Evolutionary conservation across 148 eudicot species (phyloP).

Genomic region (Diospyros lotus): DNA sequence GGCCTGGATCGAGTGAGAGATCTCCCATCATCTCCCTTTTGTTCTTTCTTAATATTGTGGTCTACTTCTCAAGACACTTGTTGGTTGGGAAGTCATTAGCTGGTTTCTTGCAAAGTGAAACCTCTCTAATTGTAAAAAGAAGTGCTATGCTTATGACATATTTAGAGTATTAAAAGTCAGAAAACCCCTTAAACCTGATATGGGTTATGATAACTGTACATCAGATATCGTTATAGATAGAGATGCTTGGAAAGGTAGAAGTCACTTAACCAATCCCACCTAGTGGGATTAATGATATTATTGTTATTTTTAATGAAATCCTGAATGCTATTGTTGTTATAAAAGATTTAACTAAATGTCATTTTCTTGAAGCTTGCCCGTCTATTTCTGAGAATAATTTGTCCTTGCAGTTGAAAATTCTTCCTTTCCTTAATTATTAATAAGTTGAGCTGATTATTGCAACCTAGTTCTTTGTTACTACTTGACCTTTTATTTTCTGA

Average conservation of each 20-base stretch:
- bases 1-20: slow-evolving; percentile 86
- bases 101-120: not conserved
- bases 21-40: slow-evolving; percentile 7
- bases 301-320: no score
- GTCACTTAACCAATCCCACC: no score
- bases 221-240: no score
- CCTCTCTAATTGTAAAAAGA: not conserved
- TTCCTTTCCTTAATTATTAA: not conserved
- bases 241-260: no score
- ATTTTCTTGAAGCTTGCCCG: no score
- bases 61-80: not conserved
- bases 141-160: not conserved
- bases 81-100: not conserved
- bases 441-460: not conserved
- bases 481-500: not conserved
- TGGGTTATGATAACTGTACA: no score
- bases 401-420: not conserved
- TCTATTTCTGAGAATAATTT: no score
- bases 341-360: no score
- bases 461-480: not conserved
- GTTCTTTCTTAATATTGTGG: slow-evolving; percentile 1
- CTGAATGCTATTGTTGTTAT: no score
- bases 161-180: not conserved
- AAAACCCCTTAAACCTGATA: no score
- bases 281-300: no score